phyloP scores from a whole-genome alignment of 2,329 filamentous ascomycete genomes.

The Alternaria solani region DNA sequence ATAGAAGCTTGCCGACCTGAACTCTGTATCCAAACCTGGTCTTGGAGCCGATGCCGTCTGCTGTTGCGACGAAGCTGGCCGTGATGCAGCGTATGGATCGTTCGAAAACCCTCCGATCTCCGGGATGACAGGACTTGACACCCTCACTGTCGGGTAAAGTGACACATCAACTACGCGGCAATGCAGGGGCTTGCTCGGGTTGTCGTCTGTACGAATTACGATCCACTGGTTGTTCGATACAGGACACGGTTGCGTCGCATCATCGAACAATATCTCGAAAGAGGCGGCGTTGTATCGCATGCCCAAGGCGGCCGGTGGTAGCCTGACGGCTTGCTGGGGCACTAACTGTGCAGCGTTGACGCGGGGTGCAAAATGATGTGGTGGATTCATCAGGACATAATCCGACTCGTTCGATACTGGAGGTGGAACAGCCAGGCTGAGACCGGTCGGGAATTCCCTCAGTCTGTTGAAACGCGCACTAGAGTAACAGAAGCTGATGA shows the following conservation, averaged over 20 bases:
- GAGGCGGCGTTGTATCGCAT: slow-evolving; percentile 47
- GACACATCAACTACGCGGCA: slow-evolving; percentile 60
- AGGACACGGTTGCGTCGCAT: slow-evolving; percentile 35
- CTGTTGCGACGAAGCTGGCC: not conserved
- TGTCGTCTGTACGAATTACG: slow-evolving; percentile 40
- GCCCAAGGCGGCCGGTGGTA: slow-evolving; percentile 9
- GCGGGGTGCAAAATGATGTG: not conserved
- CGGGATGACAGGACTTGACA: slow-evolving; percentile 37
- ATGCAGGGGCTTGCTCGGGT: slow-evolving; percentile 49
- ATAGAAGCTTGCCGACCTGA: slow-evolving; percentile 47
- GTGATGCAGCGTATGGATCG: slow-evolving; percentile 1
- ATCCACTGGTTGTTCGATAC: slow-evolving; percentile 64
- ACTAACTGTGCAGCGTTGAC: not conserved
- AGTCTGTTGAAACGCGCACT: slow-evolving; percentile 58
- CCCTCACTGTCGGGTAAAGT: slow-evolving; percentile 54
- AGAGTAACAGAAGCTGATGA: slow-evolving; percentile 81
- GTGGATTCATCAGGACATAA: slow-evolving; percentile 12
- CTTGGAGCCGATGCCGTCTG: not conserved
- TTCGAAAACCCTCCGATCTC: not conserved
- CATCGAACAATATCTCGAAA: slow-evolving; percentile 55
- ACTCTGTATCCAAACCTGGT: slow-evolving; percentile 27
- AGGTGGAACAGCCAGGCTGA: slow-evolving; percentile 63
- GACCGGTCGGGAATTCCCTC: slow-evolving; percentile 64
- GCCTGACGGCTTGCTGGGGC: not conserved
- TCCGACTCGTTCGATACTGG: slow-evolving; percentile 25